Conservation (phyloP, 352 stramenopile species). For the Blastocystis sp. region DNA sequence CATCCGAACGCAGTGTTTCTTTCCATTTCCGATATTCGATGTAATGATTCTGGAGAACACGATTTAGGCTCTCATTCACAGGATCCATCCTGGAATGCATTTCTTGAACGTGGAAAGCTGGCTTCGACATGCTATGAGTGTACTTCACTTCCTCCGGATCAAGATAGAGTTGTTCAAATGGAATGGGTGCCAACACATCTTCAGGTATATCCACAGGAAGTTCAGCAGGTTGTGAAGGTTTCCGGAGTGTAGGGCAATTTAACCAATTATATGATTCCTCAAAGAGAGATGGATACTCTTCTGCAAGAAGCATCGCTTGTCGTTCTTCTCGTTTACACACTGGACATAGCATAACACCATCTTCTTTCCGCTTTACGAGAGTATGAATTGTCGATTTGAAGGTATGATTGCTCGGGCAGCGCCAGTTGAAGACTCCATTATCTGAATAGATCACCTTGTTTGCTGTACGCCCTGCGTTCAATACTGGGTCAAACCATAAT, state of each 20-base stretch:
- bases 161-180: constrained; percentile 21
- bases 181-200: constrained; percentile 14
- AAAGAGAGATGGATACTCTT: constrained; percentile 38
- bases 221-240: constrained; percentile 5
- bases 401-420: constrained; percentile 14
- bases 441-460: constrained; percentile 24
- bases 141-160: background rate
- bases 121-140: too few relatives aligned
- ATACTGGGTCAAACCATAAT: background rate
- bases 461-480: background rate
- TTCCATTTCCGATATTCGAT: constrained; percentile 53
- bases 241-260: constrained; percentile 15
- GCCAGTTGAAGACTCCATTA: background rate
- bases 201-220: background rate
- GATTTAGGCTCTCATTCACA: constrained; percentile 8
- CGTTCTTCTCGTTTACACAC: background rate
- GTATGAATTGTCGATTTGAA: constrained; percentile 16
- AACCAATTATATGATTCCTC: constrained; percentile 65
- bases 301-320: background rate
- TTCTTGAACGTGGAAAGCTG: background rate
- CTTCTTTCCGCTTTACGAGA: background rate
- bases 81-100: background rate
- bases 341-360: background rate
- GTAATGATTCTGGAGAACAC: constrained; percentile 13
- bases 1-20: background rate